Evolutionary conservation across 345 rosid species (phyloP).

Genomic region (Passiflora organensis): DNA sequence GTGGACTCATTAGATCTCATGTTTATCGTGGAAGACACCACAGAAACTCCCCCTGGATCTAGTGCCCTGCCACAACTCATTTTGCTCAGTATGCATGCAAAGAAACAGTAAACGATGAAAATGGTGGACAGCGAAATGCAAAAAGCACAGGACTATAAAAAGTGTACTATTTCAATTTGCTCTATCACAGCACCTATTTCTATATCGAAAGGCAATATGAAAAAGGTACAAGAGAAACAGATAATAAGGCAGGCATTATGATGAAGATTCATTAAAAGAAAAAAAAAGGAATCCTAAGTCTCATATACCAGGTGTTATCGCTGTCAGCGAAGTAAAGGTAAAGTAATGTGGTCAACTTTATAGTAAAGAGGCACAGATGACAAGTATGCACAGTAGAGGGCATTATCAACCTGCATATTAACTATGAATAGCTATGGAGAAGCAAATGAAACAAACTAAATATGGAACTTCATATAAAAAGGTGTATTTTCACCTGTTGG

Average conservation of each 20-base stretch:
- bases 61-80: slow-evolving; percentile 29
- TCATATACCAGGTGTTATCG: slow-evolving; percentile 14
- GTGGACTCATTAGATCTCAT: slow-evolving; percentile 31
- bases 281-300: slow-evolving; percentile 20
- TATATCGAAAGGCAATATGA: background rate
- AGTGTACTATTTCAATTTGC: too few species aligned
- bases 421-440: background rate
- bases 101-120: background rate
- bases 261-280: background rate
- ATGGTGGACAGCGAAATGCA: background rate
- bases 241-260: background rate
- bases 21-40: slow-evolving; percentile 28
- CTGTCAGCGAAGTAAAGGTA: slow-evolving; percentile 26
- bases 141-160: too few species aligned
- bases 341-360: slow-evolving; percentile 26
- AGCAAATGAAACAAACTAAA: background rate
- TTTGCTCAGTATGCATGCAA: background rate
- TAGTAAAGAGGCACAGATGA: slow-evolving; percentile 15
- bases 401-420: slow-evolving; percentile 8
- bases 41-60: slow-evolving; percentile 20
- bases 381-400: slow-evolving; percentile 11
- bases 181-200: too few species aligned
- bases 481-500: slow-evolving; percentile 14
- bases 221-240: background rate
- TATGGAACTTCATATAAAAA: background rate